Conservation (phyloP, 495 filamentous ascomycete genomes). For the Copromyces sp. region DNA sequence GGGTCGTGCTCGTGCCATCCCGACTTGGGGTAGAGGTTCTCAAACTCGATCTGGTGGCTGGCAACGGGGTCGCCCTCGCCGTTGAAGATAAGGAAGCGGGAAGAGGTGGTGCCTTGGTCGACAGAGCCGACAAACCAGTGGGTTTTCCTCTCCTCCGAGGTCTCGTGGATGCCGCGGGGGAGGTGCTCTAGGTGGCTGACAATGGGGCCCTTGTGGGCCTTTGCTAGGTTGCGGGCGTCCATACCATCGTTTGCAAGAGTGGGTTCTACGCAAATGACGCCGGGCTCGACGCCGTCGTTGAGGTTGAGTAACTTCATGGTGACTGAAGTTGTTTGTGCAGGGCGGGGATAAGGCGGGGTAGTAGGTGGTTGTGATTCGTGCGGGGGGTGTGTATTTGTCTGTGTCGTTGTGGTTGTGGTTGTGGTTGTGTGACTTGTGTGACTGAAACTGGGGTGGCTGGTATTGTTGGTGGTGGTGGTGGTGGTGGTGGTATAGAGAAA, state of each 20-base stretch:
- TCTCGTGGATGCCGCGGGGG: constrained; percentile 18
- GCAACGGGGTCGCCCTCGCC: constrained; percentile 67
- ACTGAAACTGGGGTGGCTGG: background rate
- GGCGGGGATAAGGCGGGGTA: background rate
- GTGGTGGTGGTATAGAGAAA: background rate
- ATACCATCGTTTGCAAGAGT: background rate
- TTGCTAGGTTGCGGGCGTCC: background rate
- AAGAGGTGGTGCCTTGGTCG: constrained; percentile 89
- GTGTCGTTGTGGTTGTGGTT: background rate
- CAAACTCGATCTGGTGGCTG: constrained; percentile 85
- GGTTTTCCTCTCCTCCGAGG: constrained; percentile 18
- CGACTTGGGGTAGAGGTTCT: constrained; percentile 76
- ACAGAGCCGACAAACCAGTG: constrained; percentile 51
- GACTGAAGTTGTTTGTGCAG: background rate
- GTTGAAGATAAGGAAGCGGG: constrained; percentile 88
- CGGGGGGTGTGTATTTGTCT: background rate
- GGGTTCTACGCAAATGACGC: background rate
- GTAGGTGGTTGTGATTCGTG: background rate
- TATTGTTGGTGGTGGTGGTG: background rate
- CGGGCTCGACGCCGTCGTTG: background rate
- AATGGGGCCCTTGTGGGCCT: background rate
- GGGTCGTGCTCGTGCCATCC: constrained; percentile 97
- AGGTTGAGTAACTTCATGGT: background rate
- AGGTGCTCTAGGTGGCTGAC: constrained; percentile 16
- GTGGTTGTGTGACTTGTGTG: background rate